A percentile compares a stretch with the other conserved stretches of the same genome.
Evolutionary conservation across 108 stramenopile genomes (phyloP).

Genomic region (Nitzschia sp.): DNA sequence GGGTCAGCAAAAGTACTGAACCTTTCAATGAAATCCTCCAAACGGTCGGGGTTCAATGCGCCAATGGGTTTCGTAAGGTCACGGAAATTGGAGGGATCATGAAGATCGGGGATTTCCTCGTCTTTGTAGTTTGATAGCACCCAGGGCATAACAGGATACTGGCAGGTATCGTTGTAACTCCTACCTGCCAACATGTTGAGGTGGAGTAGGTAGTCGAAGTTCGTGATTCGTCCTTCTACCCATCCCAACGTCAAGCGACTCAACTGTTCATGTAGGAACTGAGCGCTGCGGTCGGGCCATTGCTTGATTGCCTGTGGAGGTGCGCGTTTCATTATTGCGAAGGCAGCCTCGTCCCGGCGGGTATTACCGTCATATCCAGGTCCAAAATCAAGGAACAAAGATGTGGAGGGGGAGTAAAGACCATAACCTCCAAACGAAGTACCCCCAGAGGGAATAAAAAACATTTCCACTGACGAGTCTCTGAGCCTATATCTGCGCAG

Average conservation of each 20-base stretch:
- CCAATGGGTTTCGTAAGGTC: conserved; percentile 89
- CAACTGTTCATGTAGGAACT: conserved; percentile 84
- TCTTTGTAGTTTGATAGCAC: conserved; percentile 91
- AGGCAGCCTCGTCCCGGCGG: conserved; percentile 82
- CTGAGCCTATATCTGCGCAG: conserved; percentile 90
- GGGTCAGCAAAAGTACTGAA: conserved; percentile 92
- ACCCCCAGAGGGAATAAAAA: conserved; percentile 90
- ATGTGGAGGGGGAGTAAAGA: conserved; percentile 68
- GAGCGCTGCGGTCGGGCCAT: conserved; percentile 79
- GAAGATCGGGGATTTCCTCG: conserved; percentile 86
- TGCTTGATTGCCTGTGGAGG: conserved; percentile 88
- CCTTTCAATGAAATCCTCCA: conserved; percentile 89
- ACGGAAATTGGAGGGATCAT: conserved; percentile 77
- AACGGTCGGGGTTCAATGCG: conserved; percentile 88
- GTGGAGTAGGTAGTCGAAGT: conserved; percentile 95
- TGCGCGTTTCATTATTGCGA: conserved; percentile 80
- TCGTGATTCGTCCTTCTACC: conserved; percentile 89
- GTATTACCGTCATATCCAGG: conserved; percentile 75
- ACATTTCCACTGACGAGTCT: conserved; percentile 93
- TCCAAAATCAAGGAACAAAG: conserved; percentile 92
- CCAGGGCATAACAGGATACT: conserved; percentile 99
- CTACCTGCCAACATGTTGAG: conserved; percentile 95
- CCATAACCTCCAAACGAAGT: conserved; percentile 73
- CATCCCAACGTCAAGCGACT: conserved; percentile 83
- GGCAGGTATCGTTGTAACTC: conserved; percentile 94